Conservation (phyloP, 2,329 filamentous ascomycete species). For the Neopestalotiopsis rosae region DNA sequence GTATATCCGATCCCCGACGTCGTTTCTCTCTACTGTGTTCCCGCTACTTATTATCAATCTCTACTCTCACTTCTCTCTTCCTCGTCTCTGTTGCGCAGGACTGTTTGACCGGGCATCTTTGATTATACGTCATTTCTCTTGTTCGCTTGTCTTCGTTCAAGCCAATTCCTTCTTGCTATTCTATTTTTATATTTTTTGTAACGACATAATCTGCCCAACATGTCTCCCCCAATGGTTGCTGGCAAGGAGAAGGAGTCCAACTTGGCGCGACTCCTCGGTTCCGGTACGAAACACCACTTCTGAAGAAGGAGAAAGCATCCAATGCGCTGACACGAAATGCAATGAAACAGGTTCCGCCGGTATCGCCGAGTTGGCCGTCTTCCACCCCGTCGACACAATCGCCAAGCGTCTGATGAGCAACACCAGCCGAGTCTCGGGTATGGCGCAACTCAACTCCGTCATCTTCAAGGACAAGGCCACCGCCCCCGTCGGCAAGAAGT, state of each 20-base stretch:
- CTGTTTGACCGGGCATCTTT: neutral
- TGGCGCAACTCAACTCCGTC: conserved; percentile 79
- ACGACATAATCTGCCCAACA: conserved; percentile 36
- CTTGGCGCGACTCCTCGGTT: conserved; percentile 85
- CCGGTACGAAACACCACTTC: conserved; percentile 62
- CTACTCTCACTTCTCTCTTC: neutral
- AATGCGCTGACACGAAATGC: neutral
- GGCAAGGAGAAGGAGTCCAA: conserved; percentile 81
- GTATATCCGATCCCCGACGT: conserved; percentile 1
- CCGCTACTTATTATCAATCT: neutral
- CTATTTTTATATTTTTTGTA: neutral
- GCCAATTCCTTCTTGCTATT: neutral
- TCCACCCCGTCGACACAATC: conserved; percentile 90
- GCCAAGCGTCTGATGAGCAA: conserved; percentile 99
- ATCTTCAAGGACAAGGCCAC: conserved; percentile 90
- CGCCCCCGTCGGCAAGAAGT: conserved; percentile 75
- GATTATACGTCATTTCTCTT: conserved; percentile 6
- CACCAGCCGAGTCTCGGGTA: conserved; percentile 62
- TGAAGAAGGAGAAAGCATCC: neutral
- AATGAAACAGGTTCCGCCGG: conserved; percentile 60
- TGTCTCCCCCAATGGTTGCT: conserved; percentile 66
- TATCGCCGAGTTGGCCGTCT: conserved; percentile 70
- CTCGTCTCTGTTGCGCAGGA: conserved; percentile 3
- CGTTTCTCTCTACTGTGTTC: neutral
- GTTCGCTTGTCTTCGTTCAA: neutral